Evolutionary conservation across 192 early-diverging fungal species (phyloP), one percentile per base, ranked within the genome.

Genomic region (Entophlyctis helioformis): DNA sequence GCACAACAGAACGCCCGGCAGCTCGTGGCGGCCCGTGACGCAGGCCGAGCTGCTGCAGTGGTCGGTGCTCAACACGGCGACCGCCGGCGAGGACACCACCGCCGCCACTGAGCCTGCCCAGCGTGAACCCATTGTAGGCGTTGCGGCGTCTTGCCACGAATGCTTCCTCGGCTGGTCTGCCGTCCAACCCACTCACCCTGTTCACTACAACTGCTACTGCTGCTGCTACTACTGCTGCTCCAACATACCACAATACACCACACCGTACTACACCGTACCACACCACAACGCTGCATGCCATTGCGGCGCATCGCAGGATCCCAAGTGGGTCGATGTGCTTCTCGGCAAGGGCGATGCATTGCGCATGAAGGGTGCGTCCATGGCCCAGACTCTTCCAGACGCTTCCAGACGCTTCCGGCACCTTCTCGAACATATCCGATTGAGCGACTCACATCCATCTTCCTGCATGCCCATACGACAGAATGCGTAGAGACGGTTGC

Each of bases 271-370:
- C 2, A 18, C 26, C 27, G 10, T 8, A 12, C 18, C 31, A 0
- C 19, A 6, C 1, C 15, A n/a, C 7, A 33, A 13, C 18, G 16
- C 8, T 35, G 19, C n/a, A 7, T 8, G 42, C 23, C 12, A 27
- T 35, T 25, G 19, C 21, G 6, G 20, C 29, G 48, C 12, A 60
- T 16, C 49, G 19, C 55, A 79, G 46, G 91, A 96, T 57, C 82
- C 92, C 1, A 87, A 72, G 34, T 65, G 95, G 53, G 68, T 98
- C 38, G 90, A 98, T 28, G 79, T 83, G 13, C 93, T 98, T 45
- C 68, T 98, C 22, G 95, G 95, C 20, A 91, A 89, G 59, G 78
- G 85, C 23, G 92, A 91, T 37, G 75, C 89, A 4, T 77, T 77
- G 13, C 67, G 74, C 38, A 95, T 96, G 90, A 74, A 75, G 55